Evolutionary conservation across 345 rosid genomes (phyloP), one percentile per base, ranked within the genome.

Genomic region (Boechera stricta): DNA sequence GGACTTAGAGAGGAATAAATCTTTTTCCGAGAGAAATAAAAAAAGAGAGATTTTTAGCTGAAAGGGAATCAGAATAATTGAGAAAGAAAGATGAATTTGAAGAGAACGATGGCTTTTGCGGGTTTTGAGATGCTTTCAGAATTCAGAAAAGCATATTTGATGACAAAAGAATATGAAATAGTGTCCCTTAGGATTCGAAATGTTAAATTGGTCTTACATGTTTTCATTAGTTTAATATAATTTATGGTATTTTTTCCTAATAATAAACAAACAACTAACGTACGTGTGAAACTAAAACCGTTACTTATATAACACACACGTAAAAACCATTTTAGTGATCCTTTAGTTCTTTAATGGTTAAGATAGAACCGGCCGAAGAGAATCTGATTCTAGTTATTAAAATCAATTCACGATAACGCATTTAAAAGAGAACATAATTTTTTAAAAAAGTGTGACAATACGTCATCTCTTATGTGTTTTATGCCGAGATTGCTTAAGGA

Each of bases 41-140:
- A 45, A 45, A 58, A 59, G 54, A 28, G 68, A 76, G 45, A 16
- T 56, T 75, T n/a, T 16, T 16, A 33, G 61, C 2, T 51, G 38
- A 69, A 76, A 41, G 7, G 39, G 81, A 78, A 78, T 78, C 57
- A 77, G 80, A 77, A 77, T 71, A 64, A 12, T 12, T 7, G 45
- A 44, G 15, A 39, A 70, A 77, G 45, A 18, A 67, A 59, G 32
- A 72, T 21, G 59, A 49, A 31, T 8, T 21, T 29, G 68, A 58
- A 77, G 67, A 42, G 66, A 65, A 57, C 10, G n/a, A 72, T 62
- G 24, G 31, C 66, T 56, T 75, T 64, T 51, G 39, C 3, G 18
- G 44, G 41, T 62, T 64, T 26, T 35, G 6, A 55, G 71, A 71
- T 77, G 80, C 76, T 57, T 28, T 24, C n/a, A 13, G 5, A 56